Conservation (phyloP, 441 rosid species). For the Flueggea neowawraea region DNA sequence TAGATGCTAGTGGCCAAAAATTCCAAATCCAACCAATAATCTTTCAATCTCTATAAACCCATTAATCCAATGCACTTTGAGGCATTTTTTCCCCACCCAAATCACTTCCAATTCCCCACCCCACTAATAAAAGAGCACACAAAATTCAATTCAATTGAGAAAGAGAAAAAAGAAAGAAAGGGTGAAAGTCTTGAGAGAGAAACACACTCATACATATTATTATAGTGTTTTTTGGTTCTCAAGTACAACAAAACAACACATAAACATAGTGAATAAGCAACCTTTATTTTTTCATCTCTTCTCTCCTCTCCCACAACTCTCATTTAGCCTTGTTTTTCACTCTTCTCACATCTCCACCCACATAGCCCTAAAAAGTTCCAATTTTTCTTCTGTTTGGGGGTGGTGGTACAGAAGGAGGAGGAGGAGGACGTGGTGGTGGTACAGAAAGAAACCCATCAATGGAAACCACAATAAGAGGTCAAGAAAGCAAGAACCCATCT, state of each 20-base stretch:
- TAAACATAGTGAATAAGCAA: conserved; percentile 10
- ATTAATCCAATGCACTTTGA: conserved; percentile 14
- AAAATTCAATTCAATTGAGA: neutral
- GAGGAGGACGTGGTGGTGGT: neutral
- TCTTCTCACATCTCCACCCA: no score
- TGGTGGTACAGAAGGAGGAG: conserved; percentile 4
- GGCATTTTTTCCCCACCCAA: neutral
- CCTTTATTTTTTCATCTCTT: conserved; percentile 11
- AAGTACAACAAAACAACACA: neutral
- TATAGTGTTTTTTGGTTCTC: no score
- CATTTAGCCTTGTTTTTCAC: neutral
- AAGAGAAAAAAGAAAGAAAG: conserved; percentile 8
- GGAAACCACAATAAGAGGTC: conserved; percentile 37
- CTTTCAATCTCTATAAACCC: conserved; percentile 27
- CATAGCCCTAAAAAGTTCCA: no score
- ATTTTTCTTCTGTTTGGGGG: conserved; percentile 1
- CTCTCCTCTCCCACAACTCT: neutral
- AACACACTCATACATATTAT: neutral
- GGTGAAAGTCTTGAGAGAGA: conserved; percentile 2
- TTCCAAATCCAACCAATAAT: conserved; percentile 26
- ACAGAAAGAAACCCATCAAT: conserved; percentile 22
- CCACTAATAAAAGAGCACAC: neutral
- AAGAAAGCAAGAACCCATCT: conserved; percentile 40
- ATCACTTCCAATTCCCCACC: conserved; percentile 6
- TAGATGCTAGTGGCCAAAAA: conserved; percentile 27